Evolutionary conservation across 2,329 filamentous ascomycete genomes (phyloP).

Genomic region (Hypoxylon sp.): DNA sequence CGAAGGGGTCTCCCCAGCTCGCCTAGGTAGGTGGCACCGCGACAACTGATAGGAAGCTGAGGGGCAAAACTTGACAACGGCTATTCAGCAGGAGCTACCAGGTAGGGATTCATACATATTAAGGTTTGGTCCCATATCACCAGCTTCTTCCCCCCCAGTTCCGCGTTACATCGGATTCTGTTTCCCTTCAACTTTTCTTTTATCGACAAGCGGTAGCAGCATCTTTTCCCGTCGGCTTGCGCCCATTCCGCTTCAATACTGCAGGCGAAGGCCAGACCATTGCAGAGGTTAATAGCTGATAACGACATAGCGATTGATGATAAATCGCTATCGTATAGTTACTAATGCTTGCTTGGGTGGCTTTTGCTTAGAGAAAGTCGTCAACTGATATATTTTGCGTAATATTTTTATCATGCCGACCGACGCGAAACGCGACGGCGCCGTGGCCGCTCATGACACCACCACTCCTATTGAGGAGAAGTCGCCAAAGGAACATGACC

Average conservation of each 20-base stretch:
- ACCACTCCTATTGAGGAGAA: conserved; percentile 33
- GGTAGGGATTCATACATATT: conserved; percentile 27
- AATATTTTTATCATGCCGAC: conserved; percentile 44
- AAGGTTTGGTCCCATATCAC: conserved; percentile 20
- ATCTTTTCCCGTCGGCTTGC: background rate
- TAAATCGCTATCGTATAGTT: conserved; percentile 14
- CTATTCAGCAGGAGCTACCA: conserved; percentile 8
- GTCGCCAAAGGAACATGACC: conserved; percentile 27
- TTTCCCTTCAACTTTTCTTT: conserved; percentile 4
- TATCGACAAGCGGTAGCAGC: background rate
- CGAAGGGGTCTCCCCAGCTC: background rate
- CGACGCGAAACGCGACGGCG: conserved; percentile 37
- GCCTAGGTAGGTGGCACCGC: conserved; percentile 22
- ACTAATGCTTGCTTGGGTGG: conserved; percentile 5
- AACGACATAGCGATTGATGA: conserved; percentile 1
- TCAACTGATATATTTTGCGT: conserved; percentile 19
- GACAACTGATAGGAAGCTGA: conserved; percentile 27
- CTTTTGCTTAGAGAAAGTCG: conserved; percentile 8
- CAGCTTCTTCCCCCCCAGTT: conserved; percentile 15
- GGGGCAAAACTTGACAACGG: conserved; percentile 25
- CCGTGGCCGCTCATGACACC: conserved; percentile 35
- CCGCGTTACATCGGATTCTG: conserved; percentile 19
- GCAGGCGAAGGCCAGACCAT: conserved; percentile 10
- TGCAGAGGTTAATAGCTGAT: conserved; percentile 1
- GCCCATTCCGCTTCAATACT: conserved; percentile 1